phyloP scores from a whole-genome alignment of 768 basidiomycete genomes.

The Podaxis sp. region DNA sequence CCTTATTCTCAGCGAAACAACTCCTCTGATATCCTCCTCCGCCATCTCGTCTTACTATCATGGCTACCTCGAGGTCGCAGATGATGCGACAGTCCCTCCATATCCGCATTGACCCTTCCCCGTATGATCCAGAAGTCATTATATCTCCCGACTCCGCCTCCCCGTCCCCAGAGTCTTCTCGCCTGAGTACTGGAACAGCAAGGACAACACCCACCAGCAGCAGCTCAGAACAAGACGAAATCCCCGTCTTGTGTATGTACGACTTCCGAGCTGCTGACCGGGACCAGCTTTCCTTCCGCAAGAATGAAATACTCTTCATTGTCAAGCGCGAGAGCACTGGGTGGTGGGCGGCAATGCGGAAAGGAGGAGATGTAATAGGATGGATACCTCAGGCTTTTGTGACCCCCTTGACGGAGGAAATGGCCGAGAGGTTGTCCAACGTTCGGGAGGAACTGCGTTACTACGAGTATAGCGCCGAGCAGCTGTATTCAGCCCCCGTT shows the following conservation, averaged over 20 bases:
- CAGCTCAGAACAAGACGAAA: constrained; percentile 34
- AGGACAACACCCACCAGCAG: constrained; percentile 31
- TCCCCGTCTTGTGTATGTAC: constrained; percentile 63
- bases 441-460: constrained; percentile 45
- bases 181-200: constrained; percentile 23
- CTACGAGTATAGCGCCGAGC: constrained; percentile 49
- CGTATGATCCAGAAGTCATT: constrained; percentile 24
- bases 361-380: constrained; percentile 52
- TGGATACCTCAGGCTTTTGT: constrained; percentile 82
- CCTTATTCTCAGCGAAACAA: background rate
- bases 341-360: constrained; percentile 80
- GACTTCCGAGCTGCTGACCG: constrained; percentile 66
- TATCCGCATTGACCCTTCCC: constrained; percentile 37
- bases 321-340: constrained; percentile 70
- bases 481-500: constrained; percentile 39
- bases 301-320: constrained; percentile 67
- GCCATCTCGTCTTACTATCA: constrained; percentile 18
- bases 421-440: constrained; percentile 46
- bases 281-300: constrained; percentile 59
- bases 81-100: constrained; percentile 40
- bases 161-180: constrained; percentile 31
- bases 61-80: constrained; percentile 34
- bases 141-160: constrained; percentile 31
- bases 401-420: constrained; percentile 47
- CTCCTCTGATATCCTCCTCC: background rate